Evolutionary conservation across 1,284 basidiomycete species (phyloP).

Genomic region (Cyathus pygmaeus): DNA sequence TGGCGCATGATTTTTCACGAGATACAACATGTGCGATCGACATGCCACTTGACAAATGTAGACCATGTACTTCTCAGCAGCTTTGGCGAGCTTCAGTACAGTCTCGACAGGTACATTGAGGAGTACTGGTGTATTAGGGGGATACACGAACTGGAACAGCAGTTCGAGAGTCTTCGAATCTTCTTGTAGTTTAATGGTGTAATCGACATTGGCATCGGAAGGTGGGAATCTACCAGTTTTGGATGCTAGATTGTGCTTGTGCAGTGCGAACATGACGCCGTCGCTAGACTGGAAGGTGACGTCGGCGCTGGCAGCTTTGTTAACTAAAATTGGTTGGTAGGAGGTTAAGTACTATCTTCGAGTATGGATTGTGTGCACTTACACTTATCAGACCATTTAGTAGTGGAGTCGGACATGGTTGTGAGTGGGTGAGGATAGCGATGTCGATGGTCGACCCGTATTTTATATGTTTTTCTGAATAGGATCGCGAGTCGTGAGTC

Average conservation of each 20-base stretch:
- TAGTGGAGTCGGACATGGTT: no score
- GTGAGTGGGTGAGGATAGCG: no score
- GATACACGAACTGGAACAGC: neutral
- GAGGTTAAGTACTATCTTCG: no score
- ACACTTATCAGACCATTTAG: no score
- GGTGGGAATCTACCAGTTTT: neutral
- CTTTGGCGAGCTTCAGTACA: neutral
- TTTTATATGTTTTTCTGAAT: no score
- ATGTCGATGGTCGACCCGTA: no score
- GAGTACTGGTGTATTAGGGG: neutral
- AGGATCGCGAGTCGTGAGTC: no score
- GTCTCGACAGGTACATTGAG: neutral
- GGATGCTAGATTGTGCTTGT: neutral
- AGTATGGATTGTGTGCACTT: no score
- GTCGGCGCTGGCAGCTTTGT: neutral
- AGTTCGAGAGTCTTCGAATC: neutral
- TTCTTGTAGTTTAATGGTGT: neutral
- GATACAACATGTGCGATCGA: neutral
- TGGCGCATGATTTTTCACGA: neutral
- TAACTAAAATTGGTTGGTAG: neutral
- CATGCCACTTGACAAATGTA: neutral
- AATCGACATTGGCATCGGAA: neutral
- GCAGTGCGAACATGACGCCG: neutral
- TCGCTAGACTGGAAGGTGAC: neutral
- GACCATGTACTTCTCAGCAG: neutral